Base-by-base conservation (phyloP, 306 rosid species). In the Rosa lucieae region DNA sequence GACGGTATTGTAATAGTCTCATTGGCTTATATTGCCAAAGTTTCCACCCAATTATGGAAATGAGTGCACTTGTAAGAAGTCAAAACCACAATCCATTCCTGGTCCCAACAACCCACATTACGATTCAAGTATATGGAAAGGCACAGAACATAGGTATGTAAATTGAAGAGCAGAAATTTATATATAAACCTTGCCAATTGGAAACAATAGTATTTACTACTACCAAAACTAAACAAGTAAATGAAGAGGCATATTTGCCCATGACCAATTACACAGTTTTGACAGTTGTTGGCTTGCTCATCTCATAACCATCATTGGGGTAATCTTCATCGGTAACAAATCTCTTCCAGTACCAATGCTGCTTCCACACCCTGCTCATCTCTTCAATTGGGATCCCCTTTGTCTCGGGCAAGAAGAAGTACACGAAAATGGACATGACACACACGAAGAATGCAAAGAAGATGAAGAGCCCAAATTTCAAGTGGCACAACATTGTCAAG, bases 371-470 rank as follows among this genome's bases (percentile, higher is more conserved):
- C 37, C 43, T 76, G 3, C 75, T 65, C 99, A 93, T 95, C 78
- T 95, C 99, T 75, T 95, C 99, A 39, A 95, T 95, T 2, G 99
- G 99, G 8, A 95, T 91, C 11, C 92, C 91, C 78, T 93, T 95
- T 0, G 99, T 95, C 81, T 95, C 99, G 0, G 99, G 99, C 77
- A 95, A 61, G 76, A 91, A 84, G 76, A 53, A 84, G 86, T 20
- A 90, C 2, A 95, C 8, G 14, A 86, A 92, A 40, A 85, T 0
- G 2, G 96, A 68, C 99, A 95, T 95, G 7, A 92, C 51, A 0
- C 82, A 3, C 12, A 95, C 99, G 23, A 93, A 95, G 87, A 89
- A 90, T 2, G 85, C 97, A 18, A 91, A 95, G 92, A 95, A 91
- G 73, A 95, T 39, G 87, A 95, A 92, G 73, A 95, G 61, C 0